Evolutionary conservation across 2,329 filamentous ascomycete species (phyloP).

Genomic region (Aotearoamyces nothofagi): DNA sequence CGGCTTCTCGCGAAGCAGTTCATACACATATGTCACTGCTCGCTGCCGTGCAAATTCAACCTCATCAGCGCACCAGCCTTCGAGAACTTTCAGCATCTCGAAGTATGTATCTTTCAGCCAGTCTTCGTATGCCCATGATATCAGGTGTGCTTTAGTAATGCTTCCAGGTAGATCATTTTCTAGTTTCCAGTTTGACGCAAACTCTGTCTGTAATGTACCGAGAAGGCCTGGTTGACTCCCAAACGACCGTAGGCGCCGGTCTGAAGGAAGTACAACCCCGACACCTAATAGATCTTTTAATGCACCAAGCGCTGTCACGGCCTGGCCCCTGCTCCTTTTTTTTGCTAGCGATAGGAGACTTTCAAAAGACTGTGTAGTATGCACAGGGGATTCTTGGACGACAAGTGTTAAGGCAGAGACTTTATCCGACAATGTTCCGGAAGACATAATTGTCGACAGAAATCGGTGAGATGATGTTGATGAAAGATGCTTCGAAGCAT

Average conservation of each 20-base stretch:
- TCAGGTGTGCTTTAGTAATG: slow-evolving; percentile 61
- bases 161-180: slow-evolving; percentile 59
- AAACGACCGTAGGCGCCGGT: slow-evolving; percentile 71
- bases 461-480: slow-evolving; percentile 88
- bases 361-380: slow-evolving; percentile 82
- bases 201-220: slow-evolving; percentile 49
- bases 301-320: slow-evolving; percentile 81
- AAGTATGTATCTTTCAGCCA: slow-evolving; percentile 94
- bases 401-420: slow-evolving; percentile 88
- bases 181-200: slow-evolving; percentile 42
- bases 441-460: slow-evolving; percentile 91
- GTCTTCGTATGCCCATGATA: slow-evolving; percentile 86
- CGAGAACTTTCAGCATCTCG: slow-evolving; percentile 78
- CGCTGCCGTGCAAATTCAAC: slow-evolving; percentile 83
- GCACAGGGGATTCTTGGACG: slow-evolving; percentile 88
- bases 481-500: slow-evolving; percentile 54
- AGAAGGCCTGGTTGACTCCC: slow-evolving; percentile 64
- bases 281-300: slow-evolving; percentile 89
- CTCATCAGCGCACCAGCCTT: slow-evolving; percentile 89
- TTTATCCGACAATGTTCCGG: slow-evolving; percentile 92
- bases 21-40: slow-evolving; percentile 82
- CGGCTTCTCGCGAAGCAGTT: slow-evolving; percentile 84
- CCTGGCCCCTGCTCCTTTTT: slow-evolving; percentile 87
- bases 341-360: slow-evolving; percentile 68
- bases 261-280: slow-evolving; percentile 67